Conservation (phyloP, 352 stramenopile species). For the Pythium aquatile region DNA sequence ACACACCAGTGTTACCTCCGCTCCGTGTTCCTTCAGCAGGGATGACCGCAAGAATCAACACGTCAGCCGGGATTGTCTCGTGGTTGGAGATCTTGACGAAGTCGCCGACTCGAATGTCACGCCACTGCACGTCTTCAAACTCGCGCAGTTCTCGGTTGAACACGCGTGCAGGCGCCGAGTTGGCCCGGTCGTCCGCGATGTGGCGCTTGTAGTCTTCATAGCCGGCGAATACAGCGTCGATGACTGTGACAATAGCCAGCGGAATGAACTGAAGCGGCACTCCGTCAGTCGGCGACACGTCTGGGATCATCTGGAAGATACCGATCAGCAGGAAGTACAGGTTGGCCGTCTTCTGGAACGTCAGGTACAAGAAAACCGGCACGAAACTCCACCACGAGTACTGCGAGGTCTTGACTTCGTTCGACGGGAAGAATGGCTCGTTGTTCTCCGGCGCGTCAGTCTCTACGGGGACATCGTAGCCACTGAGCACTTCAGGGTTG, state of each 20-base stretch:
- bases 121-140: slow-evolving; percentile 86
- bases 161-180: slow-evolving; percentile 59
- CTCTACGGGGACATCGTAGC: not conserved
- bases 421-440: slow-evolving; percentile 58
- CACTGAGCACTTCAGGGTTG: slow-evolving; percentile 33
- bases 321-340: slow-evolving; percentile 87
- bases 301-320: slow-evolving; percentile 87
- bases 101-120: slow-evolving; percentile 76
- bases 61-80: slow-evolving; percentile 76
- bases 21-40: slow-evolving; percentile 55
- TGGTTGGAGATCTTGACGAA: slow-evolving; percentile 84
- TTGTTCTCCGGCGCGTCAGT: slow-evolving; percentile 18
- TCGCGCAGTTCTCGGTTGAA: slow-evolving; percentile 78
- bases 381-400: slow-evolving; percentile 90
- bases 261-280: slow-evolving; percentile 84
- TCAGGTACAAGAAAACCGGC: slow-evolving; percentile 84
- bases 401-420: slow-evolving; percentile 84
- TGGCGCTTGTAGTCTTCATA: slow-evolving; percentile 87
- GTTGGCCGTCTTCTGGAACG: slow-evolving; percentile 88
- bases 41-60: slow-evolving; percentile 78
- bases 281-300: slow-evolving; percentile 76
- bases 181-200: slow-evolving; percentile 67
- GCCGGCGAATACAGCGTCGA: slow-evolving; percentile 79
- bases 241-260: slow-evolving; percentile 77
- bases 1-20: slow-evolving; percentile 69